These are phyloP conservation scores for Coemansia sp. DNA, from an alignment of 192 early-diverging fungal genomes.

Conservation along the genomic window DNA sequence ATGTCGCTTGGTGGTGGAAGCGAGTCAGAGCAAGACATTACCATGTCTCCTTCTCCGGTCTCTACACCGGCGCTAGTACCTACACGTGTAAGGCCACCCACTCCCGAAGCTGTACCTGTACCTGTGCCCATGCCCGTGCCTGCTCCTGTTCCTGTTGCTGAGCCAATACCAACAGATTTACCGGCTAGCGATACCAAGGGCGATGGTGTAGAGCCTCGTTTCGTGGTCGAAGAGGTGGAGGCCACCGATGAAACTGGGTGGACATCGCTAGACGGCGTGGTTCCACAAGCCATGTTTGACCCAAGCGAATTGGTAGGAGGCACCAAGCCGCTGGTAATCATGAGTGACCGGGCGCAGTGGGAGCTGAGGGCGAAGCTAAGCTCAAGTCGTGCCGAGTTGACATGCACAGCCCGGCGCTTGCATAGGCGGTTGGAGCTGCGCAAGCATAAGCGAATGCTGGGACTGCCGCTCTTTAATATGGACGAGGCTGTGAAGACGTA, in stretches of 20 bases:
- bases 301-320: not conserved
- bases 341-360: conserved; percentile 40
- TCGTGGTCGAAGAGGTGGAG: not conserved
- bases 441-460: conserved; percentile 63
- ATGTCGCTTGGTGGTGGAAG: not conserved
- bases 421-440: conserved; percentile 50
- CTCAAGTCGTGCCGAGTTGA: conserved; percentile 6
- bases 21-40: not conserved
- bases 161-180: not conserved
- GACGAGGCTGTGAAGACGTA: conserved; percentile 53
- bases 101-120: not conserved
- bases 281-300: conserved; percentile 14
- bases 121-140: not conserved
- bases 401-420: conserved; percentile 26
- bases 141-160: not conserved
- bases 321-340: conserved; percentile 7
- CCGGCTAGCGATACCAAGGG: not conserved
- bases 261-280: conserved; percentile 1
- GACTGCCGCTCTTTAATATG: conserved; percentile 66
- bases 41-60: not conserved
- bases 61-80: not conserved
- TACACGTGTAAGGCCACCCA: not conserved
- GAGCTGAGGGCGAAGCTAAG: conserved; percentile 28
- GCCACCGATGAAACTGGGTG: not conserved
- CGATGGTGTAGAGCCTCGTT: not conserved